Base-by-base conservation (phyloP, 2,329 filamentous ascomycete species). In the Pseudogymnoascus sp. region DNA sequence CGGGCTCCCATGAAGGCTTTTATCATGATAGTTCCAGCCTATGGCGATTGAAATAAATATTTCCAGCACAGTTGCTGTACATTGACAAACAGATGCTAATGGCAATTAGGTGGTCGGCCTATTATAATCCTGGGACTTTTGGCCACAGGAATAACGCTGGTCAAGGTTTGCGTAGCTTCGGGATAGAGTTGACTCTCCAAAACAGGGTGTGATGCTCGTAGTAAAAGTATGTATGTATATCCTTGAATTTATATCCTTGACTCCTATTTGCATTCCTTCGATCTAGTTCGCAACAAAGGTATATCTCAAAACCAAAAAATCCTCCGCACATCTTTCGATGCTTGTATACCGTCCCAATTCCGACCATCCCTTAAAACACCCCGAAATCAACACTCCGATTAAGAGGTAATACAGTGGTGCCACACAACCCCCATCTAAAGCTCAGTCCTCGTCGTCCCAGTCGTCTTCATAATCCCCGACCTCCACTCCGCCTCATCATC, bases 361-460 rank as follows among this genome's bases (percentile, higher is more conserved):
- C 14, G 3, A 28, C 14, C 7, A 54, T 25, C 45, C 45, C 21
- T 8, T 25, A 28, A 51, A 48, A 54, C 48, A 54, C 48, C 23
- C 23, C 25, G 7, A 54, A 54, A 31, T 31, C 48, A 54, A 54
- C 23, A 6, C 48, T 31, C 48, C 48, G 25, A 54, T 28, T 4
- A 54, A 54, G 48, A 31, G 23, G 48, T 54, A 31, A 54, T 54
- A 54, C 23, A 54, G 48, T 8, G 14, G 48, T 31, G 48, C 45
- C 45, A 28, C 14, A 28, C 66, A 57, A 62, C 63, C 61, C 66
- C 65, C 67, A 64, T 62, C 65, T 64, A 65, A 66, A 54, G 66
- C 63, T 65, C 66, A 64, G 61, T 63, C 63, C 62, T 51, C 60
- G 28, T 51, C 60, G 28, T 66, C 60, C 60, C 41, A 61, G n/a